A percentile compares a stretch with the other conserved stretches of the same genome.
Evolutionary conservation across 495 filamentous ascomycete genomes (phyloP).

Genomic region (Viridothelium virens): DNA sequence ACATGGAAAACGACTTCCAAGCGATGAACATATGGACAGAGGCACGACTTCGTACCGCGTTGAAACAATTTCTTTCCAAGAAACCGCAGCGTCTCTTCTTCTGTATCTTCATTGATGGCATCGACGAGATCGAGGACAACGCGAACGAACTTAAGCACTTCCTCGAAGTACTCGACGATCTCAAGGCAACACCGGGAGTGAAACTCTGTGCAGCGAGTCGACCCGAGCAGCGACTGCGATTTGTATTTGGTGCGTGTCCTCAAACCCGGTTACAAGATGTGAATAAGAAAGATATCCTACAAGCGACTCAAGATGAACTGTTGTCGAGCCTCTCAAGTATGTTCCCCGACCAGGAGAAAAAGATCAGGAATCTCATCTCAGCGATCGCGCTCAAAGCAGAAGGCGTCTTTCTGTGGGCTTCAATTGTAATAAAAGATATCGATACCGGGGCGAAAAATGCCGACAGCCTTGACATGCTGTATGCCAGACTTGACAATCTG

Average conservation of each 20-base stretch:
- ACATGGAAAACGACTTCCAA: neutral
- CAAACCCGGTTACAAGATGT: neutral
- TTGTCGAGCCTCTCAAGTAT: neutral
- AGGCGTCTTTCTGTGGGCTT: conserved; percentile 1
- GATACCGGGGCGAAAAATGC: neutral
- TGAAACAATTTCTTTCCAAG: neutral
- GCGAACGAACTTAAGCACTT: neutral
- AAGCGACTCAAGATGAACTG: neutral
- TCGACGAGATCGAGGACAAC: conserved; percentile 6
- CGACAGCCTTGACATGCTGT: neutral
- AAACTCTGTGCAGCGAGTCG: conserved; percentile 3
- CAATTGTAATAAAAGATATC: neutral
- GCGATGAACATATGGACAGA: conserved; percentile 1
- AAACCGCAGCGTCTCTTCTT: conserved; percentile 8
- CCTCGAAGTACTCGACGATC: conserved; percentile 2
- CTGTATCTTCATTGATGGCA: conserved; percentile 3
- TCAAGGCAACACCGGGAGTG: neutral
- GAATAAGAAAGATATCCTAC: conserved; percentile 1
- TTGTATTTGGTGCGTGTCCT: conserved; percentile 6
- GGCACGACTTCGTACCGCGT: conserved; percentile 6
- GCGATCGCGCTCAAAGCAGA: conserved; percentile 9
- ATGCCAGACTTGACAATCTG: neutral
- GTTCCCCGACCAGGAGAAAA: neutral
- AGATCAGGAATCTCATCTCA: neutral
- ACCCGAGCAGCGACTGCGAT: neutral